Evolutionary conservation across 2,329 filamentous ascomycete genomes (phyloP).

Genomic region (Ophiostoma sp.): DNA sequence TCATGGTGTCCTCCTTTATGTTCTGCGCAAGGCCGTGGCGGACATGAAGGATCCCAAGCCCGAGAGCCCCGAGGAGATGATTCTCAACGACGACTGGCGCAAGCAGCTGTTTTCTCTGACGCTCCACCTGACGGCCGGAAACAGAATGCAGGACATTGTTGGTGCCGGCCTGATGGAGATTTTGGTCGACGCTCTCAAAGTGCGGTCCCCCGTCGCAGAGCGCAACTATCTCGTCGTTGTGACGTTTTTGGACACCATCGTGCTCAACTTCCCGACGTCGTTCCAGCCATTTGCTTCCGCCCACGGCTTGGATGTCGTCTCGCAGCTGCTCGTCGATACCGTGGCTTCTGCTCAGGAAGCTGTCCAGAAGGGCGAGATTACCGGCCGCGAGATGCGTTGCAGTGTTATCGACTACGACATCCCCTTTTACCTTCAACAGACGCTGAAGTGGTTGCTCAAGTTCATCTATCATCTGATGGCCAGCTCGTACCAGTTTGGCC

Average conservation of each 20-base stretch:
- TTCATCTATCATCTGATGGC: constrained; percentile 95
- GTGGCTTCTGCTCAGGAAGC: constrained; percentile 68
- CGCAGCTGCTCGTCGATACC: constrained; percentile 80
- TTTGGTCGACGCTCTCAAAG: constrained; percentile 81
- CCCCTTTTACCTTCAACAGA: constrained; percentile 89
- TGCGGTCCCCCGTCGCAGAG: constrained; percentile 79
- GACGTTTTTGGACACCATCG: constrained; percentile 82
- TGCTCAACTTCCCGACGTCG: constrained; percentile 81
- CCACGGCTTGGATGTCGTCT: constrained; percentile 84
- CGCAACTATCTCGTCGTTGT: constrained; percentile 82
- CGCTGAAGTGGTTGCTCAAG: constrained; percentile 89
- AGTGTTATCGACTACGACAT: constrained; percentile 89
- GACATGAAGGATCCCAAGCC: constrained; percentile 66
- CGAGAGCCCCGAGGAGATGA: constrained; percentile 60
- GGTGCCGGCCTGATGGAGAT: constrained; percentile 87
- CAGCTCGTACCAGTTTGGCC: constrained; percentile 64
- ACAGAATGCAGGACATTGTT: constrained; percentile 78
- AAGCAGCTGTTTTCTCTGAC: constrained; percentile 87
- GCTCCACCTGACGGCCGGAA: constrained; percentile 73
- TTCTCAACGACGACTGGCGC: constrained; percentile 83
- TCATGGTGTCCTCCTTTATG: constrained; percentile 90
- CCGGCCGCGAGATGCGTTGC: constrained; percentile 68
- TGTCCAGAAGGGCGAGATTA: constrained; percentile 69
- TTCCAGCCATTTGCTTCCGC: constrained; percentile 80
- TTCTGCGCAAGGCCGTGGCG: constrained; percentile 85